Conservation (phyloP, 331 rosid genomes). For the Acacia pycnantha region DNA sequence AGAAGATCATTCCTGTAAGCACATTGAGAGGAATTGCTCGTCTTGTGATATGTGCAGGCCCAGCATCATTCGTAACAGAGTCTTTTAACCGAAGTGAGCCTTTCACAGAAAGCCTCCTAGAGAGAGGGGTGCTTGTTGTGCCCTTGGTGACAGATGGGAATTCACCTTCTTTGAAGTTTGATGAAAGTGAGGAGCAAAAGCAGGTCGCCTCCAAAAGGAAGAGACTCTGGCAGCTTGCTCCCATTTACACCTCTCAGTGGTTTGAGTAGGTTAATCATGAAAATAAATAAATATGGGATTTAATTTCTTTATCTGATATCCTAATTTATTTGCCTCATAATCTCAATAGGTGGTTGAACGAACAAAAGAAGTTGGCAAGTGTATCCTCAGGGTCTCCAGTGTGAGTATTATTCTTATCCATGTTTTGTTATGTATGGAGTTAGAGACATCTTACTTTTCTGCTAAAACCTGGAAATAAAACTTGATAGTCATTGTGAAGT, state of each 20-base stretch:
- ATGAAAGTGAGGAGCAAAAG: conserved; percentile 54
- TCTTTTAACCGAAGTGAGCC: conserved; percentile 72
- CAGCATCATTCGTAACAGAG: conserved; percentile 60
- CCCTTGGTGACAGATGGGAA: conserved; percentile 71
- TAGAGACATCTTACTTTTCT: conserved; percentile 6
- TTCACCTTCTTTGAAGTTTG: conserved; percentile 57
- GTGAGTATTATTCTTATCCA: conserved; percentile 53
- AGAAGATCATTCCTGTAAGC: conserved; percentile 59
- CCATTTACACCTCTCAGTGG: conserved; percentile 64
- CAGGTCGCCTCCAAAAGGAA: conserved; percentile 59
- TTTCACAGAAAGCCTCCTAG: conserved; percentile 72
- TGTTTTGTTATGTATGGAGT: background rate
- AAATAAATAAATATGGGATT: background rate
- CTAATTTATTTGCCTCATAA: background rate
- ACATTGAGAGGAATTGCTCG: conserved; percentile 82
- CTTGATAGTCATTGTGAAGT: background rate
- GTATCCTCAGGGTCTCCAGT: conserved; percentile 83
- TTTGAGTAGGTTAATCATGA: conserved; percentile 55
- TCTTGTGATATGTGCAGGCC: conserved; percentile 90
- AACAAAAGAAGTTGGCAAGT: conserved; percentile 84
- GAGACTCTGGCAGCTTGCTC: conserved; percentile 88
- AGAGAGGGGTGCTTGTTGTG: conserved; percentile 84
- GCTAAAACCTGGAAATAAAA: background rate
- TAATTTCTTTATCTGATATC: background rate
- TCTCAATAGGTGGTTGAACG: conserved; percentile 76